Evolutionary conservation across 2,329 filamentous ascomycete genomes (phyloP), one percentile per base, ranked within the genome.

Genomic region (Magnaporthiopsis poae): DNA sequence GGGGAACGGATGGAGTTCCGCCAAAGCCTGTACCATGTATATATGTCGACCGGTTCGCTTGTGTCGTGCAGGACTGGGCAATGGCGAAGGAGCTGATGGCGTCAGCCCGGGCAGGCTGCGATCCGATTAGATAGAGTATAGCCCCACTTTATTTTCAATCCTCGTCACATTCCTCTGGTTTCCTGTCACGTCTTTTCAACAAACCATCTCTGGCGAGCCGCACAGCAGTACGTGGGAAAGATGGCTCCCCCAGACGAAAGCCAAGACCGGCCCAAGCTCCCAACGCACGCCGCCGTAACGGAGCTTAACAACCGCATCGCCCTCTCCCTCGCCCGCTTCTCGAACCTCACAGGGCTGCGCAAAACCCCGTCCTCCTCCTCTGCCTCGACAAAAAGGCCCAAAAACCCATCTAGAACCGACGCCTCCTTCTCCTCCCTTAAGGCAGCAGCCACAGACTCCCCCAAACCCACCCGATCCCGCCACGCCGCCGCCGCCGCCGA

Each of bases 301-400:
- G 75, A 75, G 66, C 70, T 79, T 63, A 73, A 77, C 68, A 82
- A 82, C 75, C 75, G 75, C 68, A 77, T 81, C 67, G 75, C 77
- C 67, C 74, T 81, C 65, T 35, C 61, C 4, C 35, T 39, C 35
- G 35, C 61, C 15, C 61, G 61, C 61, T 39, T 63, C n/a, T 63
- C 61, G 18, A 27, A 12, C 18, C 61, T 63, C n/a, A 35, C 35
- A 73, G 76, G 70, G 69, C 78, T 59, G 70, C 78, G 65, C 73
- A 75, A 12, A 76, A 75, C 67, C 70, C 75, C 5, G 72, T 73
- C 35, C 71, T 79, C 66, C 73, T 78, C 27, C 12, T n/a, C 61
- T 12, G 5, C 61, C 31, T 39, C 61, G 21, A 39, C 25, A 7
- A 39, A 33, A 13, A 46, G 21, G 35, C 46, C 61, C 11, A 27